Evolutionary conservation across 192 early-diverging fungal species (phyloP).

Genomic region (Lobosporangium transversale): DNA sequence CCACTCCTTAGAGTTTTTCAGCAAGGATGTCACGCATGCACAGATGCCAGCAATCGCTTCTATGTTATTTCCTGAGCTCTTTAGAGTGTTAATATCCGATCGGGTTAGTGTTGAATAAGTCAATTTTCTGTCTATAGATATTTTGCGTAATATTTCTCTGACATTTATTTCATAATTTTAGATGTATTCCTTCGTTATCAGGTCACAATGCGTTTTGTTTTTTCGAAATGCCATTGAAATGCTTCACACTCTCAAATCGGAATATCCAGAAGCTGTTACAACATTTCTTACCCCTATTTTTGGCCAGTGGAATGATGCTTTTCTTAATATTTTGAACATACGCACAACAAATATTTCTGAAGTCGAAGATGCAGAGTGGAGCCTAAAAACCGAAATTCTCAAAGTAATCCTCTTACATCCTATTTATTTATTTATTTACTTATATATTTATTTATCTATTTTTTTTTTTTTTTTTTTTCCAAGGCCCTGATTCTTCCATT

Average conservation of each 20-base stretch:
- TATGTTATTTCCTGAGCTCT: conserved; percentile 82
- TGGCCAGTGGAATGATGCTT: conserved; percentile 77
- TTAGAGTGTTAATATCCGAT: conserved; percentile 69
- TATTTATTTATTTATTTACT: neutral
- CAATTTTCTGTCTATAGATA: too few species aligned
- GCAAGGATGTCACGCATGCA: conserved; percentile 83
- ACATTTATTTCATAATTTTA: conserved; percentile 6
- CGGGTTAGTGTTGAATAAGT: conserved; percentile 48
- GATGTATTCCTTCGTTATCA: conserved; percentile 69
- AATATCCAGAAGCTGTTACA: conserved; percentile 72
- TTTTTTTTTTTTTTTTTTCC: neutral
- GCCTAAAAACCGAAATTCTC: conserved; percentile 74
- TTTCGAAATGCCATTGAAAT: conserved; percentile 87
- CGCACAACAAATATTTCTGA: conserved; percentile 53
- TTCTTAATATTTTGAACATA: conserved; percentile 67
- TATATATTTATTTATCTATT: too few species aligned
- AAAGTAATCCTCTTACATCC: conserved; percentile 56
- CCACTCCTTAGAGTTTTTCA: conserved; percentile 84
- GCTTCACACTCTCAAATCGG: conserved; percentile 77
- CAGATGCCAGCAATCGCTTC: conserved; percentile 85
- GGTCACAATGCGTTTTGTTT: conserved; percentile 80
- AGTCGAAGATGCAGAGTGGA: conserved; percentile 62
- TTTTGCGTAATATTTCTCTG: too few species aligned
- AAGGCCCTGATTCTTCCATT: neutral
- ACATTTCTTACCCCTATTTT: conserved; percentile 80